phyloP scores from a whole-genome alignment of 345 rosid genomes.

The Noccaea caerulescens region DNA sequence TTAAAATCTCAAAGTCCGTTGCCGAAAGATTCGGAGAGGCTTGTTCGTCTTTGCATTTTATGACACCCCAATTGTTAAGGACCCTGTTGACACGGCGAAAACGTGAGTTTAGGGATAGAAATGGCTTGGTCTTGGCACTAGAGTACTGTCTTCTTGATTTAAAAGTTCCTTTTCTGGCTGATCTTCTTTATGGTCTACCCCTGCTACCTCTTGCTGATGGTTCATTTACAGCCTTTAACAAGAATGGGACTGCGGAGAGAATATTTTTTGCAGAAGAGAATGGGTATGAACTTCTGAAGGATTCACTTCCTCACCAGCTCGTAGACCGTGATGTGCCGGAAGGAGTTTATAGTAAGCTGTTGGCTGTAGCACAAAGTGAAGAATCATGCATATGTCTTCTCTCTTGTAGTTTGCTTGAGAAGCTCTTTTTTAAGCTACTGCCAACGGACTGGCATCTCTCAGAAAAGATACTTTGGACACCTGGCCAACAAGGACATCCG shows the following conservation, averaged over 20 bases:
- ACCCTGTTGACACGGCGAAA: constrained; percentile 69
- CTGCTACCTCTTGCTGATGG: constrained; percentile 88
- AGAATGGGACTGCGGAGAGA: constrained; percentile 77
- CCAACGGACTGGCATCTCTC: constrained; percentile 88
- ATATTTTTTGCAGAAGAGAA: constrained; percentile 68
- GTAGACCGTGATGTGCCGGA: constrained; percentile 70
- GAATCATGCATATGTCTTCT: constrained; percentile 74
- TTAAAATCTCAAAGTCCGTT: constrained; percentile 61
- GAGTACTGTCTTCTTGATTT: constrained; percentile 92
- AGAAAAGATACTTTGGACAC: constrained; percentile 73
- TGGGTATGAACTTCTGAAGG: constrained; percentile 82
- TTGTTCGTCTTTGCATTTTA: constrained; percentile 73
- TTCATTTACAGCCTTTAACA: constrained; percentile 74
- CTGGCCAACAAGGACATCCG: constrained; percentile 81
- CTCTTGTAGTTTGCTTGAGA: constrained; percentile 84
- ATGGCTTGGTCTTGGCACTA: constrained; percentile 69
- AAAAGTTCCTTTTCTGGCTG: constrained; percentile 51
- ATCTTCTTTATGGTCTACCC: constrained; percentile 72
- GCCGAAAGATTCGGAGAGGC: constrained; percentile 72
- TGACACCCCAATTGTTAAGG: constrained; percentile 77
- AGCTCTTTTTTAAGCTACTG: constrained; percentile 77
- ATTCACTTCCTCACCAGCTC: constrained; percentile 77
- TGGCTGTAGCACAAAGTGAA: constrained; percentile 70
- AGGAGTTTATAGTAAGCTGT: constrained; percentile 64
- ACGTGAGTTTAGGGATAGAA: constrained; percentile 67